phyloP scores from a whole-genome alignment of 192 early-diverging fungal species.

The Chytriomyces sp. region DNA sequence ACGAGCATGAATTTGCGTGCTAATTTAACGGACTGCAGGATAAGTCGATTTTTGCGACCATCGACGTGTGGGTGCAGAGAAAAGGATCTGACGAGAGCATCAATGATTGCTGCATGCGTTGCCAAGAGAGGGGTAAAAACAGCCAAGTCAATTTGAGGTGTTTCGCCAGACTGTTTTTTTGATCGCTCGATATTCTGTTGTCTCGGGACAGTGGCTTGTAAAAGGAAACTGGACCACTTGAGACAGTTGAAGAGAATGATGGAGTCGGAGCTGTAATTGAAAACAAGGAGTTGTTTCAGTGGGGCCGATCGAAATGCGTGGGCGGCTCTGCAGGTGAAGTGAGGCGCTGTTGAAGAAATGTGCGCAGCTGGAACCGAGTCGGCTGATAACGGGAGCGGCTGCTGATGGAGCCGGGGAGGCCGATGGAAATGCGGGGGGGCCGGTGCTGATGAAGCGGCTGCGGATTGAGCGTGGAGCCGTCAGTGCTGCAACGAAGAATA shows the following conservation, averaged over 20 bases:
- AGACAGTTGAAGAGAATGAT: background rate
- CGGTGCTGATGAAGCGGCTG: no score
- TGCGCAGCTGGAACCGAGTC: no score
- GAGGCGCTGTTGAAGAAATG: no score
- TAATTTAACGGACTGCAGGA: slow-evolving; percentile 56
- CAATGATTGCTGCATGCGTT: background rate
- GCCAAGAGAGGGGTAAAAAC: background rate
- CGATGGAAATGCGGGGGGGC: no score
- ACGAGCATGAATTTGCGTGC: slow-evolving; percentile 21
- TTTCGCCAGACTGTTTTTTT: background rate
- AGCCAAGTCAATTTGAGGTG: background rate
- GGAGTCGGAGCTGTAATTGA: background rate
- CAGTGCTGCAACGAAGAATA: no score
- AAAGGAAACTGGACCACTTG: background rate
- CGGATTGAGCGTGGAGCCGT: no score
- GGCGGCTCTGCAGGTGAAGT: no score
- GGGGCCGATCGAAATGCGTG: no score
- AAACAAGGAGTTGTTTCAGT: no score
- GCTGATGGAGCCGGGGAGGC: no score
- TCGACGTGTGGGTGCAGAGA: background rate
- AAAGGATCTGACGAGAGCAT: background rate
- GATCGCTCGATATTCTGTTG: background rate
- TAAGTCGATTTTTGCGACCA: slow-evolving; percentile 54
- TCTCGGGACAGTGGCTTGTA: background rate
- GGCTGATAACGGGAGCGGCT: no score